Conservation (phyloP, 2,329 filamentous ascomycete species). For the Colletotrichum abscissum region DNA sequence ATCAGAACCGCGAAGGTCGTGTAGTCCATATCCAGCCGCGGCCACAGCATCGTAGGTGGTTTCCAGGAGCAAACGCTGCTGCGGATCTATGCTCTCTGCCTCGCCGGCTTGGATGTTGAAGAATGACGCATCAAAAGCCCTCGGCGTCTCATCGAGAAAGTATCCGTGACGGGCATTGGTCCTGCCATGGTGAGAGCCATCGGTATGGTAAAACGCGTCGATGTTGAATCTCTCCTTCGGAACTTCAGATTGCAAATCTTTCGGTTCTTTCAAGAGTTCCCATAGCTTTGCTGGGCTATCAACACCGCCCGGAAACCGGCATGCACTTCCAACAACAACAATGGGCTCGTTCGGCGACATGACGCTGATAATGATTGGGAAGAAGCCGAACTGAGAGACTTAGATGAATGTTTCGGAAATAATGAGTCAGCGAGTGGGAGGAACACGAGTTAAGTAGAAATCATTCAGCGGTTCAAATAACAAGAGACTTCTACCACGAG, state of each 20-base stretch:
- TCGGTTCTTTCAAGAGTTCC: slow-evolving; percentile 34
- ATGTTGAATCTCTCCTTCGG: slow-evolving; percentile 18
- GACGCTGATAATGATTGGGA: not conserved
- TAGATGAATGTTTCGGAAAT: not conserved
- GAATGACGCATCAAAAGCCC: slow-evolving; percentile 41
- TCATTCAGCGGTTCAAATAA: not conserved
- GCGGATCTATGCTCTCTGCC: slow-evolving; percentile 46
- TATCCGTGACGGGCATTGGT: slow-evolving; percentile 39
- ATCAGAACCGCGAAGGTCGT: not conserved
- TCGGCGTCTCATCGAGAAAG: slow-evolving; percentile 37
- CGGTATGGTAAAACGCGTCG: slow-evolving; percentile 6
- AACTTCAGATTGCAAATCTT: not conserved
- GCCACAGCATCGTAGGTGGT: slow-evolving; percentile 47
- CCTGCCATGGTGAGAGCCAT: slow-evolving; percentile 26
- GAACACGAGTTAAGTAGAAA: not conserved
- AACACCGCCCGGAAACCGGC: slow-evolving; percentile 39
- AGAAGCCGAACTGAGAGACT: not conserved
- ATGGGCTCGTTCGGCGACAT: slow-evolving; percentile 34
- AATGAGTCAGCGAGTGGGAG: not conserved
- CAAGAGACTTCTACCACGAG: not conserved
- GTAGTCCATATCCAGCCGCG: slow-evolving; percentile 25
- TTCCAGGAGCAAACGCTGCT: slow-evolving; percentile 47
- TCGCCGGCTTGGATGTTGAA: slow-evolving; percentile 44
- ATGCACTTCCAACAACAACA: slow-evolving; percentile 39
- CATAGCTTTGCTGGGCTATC: slow-evolving; percentile 38